Conservation (phyloP, 441 rosid species). For the Aquilaria agallochum region DNA sequence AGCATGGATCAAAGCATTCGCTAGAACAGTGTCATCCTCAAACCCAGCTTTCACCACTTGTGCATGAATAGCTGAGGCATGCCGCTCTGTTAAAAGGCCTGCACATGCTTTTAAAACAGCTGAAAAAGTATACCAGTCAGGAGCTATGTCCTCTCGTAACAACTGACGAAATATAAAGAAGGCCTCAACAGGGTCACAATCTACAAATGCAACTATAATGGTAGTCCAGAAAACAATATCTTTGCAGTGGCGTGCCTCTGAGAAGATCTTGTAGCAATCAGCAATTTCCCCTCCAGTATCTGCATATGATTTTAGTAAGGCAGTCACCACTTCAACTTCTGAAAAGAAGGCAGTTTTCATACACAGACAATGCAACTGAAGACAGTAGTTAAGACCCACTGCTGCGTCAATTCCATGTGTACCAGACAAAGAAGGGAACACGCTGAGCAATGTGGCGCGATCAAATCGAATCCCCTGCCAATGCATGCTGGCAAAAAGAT, state of each 20-base stretch:
- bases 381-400: constrained; percentile 37
- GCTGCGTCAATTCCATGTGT: constrained; percentile 22
- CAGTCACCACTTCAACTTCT: constrained; percentile 61
- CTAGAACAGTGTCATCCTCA: constrained; percentile 43
- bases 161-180: constrained; percentile 51
- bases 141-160: constrained; percentile 35
- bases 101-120: constrained; percentile 81
- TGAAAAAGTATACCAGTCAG: constrained; percentile 76
- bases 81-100: constrained; percentile 54
- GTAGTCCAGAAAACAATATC: constrained; percentile 76
- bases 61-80: constrained; percentile 50
- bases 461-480: constrained; percentile 49
- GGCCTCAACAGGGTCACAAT: constrained; percentile 55
- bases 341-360: constrained; percentile 46
- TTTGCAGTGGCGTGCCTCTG: constrained; percentile 29
- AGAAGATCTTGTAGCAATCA: constrained; percentile 55
- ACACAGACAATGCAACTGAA: constrained; percentile 52
- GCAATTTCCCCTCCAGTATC: constrained; percentile 44
- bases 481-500: constrained; percentile 49
- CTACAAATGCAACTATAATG: constrained; percentile 65
- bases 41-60: constrained; percentile 57
- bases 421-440: constrained; percentile 51
- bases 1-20: constrained; percentile 71
- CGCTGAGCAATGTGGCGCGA: constrained; percentile 65
- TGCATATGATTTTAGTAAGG: constrained; percentile 72